Evolutionary conservation across 352 stramenopile species (phyloP), one percentile per base, ranked within the genome.

Genomic region (Globisporangium mamillatum): DNA sequence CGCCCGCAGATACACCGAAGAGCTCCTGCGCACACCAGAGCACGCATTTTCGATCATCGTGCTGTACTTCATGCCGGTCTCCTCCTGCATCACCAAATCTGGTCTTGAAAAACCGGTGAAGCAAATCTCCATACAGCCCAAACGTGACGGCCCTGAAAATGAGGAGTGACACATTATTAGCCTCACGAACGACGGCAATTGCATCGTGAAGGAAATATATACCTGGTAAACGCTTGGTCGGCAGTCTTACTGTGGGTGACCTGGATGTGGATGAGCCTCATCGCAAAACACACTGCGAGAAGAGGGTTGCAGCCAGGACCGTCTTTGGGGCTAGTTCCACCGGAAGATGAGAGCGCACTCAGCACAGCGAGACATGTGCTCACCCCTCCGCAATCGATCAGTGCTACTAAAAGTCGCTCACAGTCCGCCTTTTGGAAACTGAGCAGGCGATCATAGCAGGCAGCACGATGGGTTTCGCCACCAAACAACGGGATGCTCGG

Each of bases 371-470:
- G 66, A 46, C 77, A 75, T 7, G 79, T 79, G 57, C 72, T 73
- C 27, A 86, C 60, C 6, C 65, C 70, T 59, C 72, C 79, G 60
- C 81, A 84, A 63, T 85, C 79, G 36, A 83, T 36, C 41, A 88
- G 34, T 25, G 76, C 75, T 9, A 63, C 24, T 5, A 82, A 36
- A 29, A 88, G 10, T 54, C 68, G 76, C 44, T 83, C 71, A 22
- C 66, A 61, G 60, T 75, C 70, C 18, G 38, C 3, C 52, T 48
- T 32, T 14, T 53, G 38, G 16, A 76, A 73, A 29, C 9, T 34
- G 4, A n/a, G 63, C 36, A 29, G 46, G 41, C 9, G 60, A 48
- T 25, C 55, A 20, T 53, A 41, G 29, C 41, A 58, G 10, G 41
- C 50, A 22, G 7, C 1, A 29, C 12, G 32, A 16, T n/a, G 38